Conservation (phyloP, 495 filamentous ascomycete species). For the Daldinia childiae region DNA sequence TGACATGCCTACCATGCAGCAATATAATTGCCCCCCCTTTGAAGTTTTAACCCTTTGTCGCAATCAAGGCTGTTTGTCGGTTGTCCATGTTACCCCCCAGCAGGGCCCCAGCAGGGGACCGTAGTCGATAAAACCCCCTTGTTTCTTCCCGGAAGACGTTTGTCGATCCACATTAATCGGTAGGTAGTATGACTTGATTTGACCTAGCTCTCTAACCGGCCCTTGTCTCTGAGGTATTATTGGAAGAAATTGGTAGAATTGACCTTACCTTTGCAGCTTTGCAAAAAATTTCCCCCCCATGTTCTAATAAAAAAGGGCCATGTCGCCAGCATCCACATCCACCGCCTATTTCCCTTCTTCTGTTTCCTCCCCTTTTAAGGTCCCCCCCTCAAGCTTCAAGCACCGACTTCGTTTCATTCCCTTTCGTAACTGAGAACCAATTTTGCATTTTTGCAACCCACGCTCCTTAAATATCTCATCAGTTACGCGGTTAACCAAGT, state of each 20-base stretch:
- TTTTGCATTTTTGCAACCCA: slow-evolving; percentile 43
- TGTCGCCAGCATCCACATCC: slow-evolving; percentile 22
- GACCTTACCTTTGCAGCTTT: not conserved
- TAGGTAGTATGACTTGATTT: slow-evolving; percentile 29
- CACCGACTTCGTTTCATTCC: slow-evolving; percentile 27
- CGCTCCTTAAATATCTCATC: slow-evolving; percentile 35
- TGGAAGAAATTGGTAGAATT: slow-evolving; percentile 16
- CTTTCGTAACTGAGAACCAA: slow-evolving; percentile 17
- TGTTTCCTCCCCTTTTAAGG: slow-evolving; percentile 26
- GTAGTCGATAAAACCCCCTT: slow-evolving; percentile 27
- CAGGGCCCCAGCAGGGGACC: slow-evolving; percentile 8
- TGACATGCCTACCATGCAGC: not conserved
- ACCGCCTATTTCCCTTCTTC: slow-evolving; percentile 22
- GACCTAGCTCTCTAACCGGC: slow-evolving; percentile 1
- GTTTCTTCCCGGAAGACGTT: slow-evolving; percentile 41
- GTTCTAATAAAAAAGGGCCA: slow-evolving; percentile 38
- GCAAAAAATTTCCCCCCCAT: slow-evolving; percentile 34
- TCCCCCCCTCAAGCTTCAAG: slow-evolving; percentile 21
- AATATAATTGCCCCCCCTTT: slow-evolving; percentile 14
- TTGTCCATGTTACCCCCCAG: slow-evolving; percentile 8
- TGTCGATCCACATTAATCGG: slow-evolving; percentile 41
- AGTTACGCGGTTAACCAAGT: slow-evolving; percentile 27
- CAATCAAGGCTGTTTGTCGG: slow-evolving; percentile 9
- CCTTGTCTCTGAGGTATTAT: slow-evolving; percentile 14
- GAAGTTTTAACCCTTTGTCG: slow-evolving; percentile 14